Percentiles rank a stretch among this genome's conserved stretches.
phyloP scores from a whole-genome alignment of 2,329 filamentous ascomycete genomes.

The Aspergillus pseudoterreus region DNA sequence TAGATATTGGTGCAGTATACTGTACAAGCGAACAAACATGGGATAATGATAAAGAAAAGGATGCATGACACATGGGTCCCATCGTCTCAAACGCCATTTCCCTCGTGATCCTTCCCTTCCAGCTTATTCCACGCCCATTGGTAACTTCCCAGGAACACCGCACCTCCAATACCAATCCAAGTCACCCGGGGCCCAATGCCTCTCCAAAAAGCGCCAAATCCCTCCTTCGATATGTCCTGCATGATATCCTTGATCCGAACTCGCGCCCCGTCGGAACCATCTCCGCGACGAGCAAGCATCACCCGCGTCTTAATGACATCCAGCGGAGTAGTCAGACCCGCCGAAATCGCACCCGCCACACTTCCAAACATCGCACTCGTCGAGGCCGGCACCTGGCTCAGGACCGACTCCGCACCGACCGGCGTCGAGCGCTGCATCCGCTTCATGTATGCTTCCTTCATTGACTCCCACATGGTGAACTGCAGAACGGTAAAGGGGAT shows the following conservation, averaged over 20 bases:
- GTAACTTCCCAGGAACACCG: constrained; percentile 91
- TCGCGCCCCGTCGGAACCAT: constrained; percentile 46
- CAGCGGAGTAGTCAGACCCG: constrained; percentile 83
- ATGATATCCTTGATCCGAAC: constrained; percentile 51
- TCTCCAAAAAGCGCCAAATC: constrained; percentile 44
- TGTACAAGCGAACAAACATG: too few species aligned
- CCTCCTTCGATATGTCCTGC: constrained; percentile 57
- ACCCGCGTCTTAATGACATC: constrained; percentile 96
- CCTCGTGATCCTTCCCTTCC: constrained; percentile 37
- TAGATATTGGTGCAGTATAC: background rate
- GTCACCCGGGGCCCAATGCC: constrained; percentile 73
- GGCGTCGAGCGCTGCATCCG: constrained; percentile 20
- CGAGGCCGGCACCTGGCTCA: constrained; percentile 58
- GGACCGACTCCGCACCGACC: constrained; percentile 12
- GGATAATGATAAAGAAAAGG: background rate
- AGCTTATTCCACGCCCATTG: constrained; percentile 80
- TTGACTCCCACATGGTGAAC: constrained; percentile 92
- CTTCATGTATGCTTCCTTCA: constrained; percentile 60
- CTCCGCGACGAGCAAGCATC: constrained; percentile 75
- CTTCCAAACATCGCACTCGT: constrained; percentile 86
- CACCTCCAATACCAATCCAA: constrained; percentile 93
- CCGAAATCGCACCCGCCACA: constrained; percentile 77
- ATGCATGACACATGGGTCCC: background rate
- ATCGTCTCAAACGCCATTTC: constrained; percentile 7
- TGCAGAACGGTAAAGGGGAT: constrained; percentile 97